A percentile compares a stretch with the other conserved stretches of the same genome.
Conservation (phyloP, 768 basidiomycete species). For the Pulveroboletus sp. region DNA sequence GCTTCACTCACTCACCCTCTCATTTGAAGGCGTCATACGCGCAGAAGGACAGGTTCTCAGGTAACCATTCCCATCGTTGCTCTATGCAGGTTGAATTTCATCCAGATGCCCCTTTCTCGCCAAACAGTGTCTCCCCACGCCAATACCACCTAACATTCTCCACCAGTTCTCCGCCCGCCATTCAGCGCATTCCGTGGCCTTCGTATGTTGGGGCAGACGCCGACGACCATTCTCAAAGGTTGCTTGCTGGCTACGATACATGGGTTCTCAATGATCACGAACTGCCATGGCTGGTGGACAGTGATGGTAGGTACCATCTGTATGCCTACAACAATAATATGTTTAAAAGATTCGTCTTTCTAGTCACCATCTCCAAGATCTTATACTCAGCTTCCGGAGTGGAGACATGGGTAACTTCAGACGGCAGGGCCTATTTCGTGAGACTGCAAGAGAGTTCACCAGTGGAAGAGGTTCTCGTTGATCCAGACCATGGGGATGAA, state of each 20-base stretch:
- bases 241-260: conserved; percentile 55
- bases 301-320: conserved; percentile 52
- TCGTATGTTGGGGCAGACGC: conserved; percentile 41
- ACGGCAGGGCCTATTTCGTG: conserved; percentile 80
- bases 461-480: background rate
- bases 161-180: conserved; percentile 67
- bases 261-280: conserved; percentile 68
- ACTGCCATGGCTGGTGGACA: conserved; percentile 71
- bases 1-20: conserved; percentile 63
- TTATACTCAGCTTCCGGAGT: conserved; percentile 54
- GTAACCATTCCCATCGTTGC: conserved; percentile 34
- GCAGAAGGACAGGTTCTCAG: conserved; percentile 74
- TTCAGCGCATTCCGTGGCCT: conserved; percentile 88
- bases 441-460: conserved; percentile 47
- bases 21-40: conserved; percentile 79
- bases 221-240: conserved; percentile 32
- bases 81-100: background rate
- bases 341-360: background rate
- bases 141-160: conserved; percentile 70
- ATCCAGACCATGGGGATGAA: conserved; percentile 41
- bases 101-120: background rate
- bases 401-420: conserved; percentile 84
- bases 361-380: conserved; percentile 71
- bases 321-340: background rate
- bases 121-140: conserved; percentile 69